Base-by-base conservation (phyloP, 176 grass and related monocot genomes). In the Carex myosuroides region DNA sequence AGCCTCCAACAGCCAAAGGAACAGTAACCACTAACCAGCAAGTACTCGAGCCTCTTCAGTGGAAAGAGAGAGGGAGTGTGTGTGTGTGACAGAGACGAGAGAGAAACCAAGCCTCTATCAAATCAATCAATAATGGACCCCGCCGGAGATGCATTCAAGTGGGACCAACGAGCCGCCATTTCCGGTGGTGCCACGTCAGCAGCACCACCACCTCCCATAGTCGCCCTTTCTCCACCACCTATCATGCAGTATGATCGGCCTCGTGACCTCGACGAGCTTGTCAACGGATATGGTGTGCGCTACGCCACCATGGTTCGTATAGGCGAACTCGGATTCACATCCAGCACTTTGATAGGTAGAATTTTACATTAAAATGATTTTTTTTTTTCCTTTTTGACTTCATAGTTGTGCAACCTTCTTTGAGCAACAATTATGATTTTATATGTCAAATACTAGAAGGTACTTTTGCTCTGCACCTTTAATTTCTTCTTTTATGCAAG, bases 241-340 rank as follows among this genome's bases (percentile, higher is more conserved):
- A 14, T 68, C 39, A 83, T 83, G 41, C 39, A 22, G 26, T 83
- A 83, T 68, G 80, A 83, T 62, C 62, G 76, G 70, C 88, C 88
- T 11, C 61, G 85, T 50, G 88, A 90, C 13, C 85, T 90, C 70
- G 88, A 80, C 5, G 81, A 90, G 85, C 85, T 90, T 35, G 81
- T 90, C 16, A 64, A 77, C 2, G 85, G 88, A 24, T 87, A 73
- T 21, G 88, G 88, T 1, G 88, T 90, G 13, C 85, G 88, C 18
- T 90, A 90, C 26, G 79, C 88, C 26, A 90, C 88, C 37, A 83
- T 90, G 71, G 88, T 44, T 50, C 73, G 88, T 16, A 87, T 90
- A 8, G 88, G 88, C 2, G 84, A 90, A 60, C 85, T 90, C 16
- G 88, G 88, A 14, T 90, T 90, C 85, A 90, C 88, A 60, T 85